These are phyloP conservation scores for Conringia planisiliqua DNA, from an alignment of 345 rosid species.

Conservation along the genomic window DNA sequence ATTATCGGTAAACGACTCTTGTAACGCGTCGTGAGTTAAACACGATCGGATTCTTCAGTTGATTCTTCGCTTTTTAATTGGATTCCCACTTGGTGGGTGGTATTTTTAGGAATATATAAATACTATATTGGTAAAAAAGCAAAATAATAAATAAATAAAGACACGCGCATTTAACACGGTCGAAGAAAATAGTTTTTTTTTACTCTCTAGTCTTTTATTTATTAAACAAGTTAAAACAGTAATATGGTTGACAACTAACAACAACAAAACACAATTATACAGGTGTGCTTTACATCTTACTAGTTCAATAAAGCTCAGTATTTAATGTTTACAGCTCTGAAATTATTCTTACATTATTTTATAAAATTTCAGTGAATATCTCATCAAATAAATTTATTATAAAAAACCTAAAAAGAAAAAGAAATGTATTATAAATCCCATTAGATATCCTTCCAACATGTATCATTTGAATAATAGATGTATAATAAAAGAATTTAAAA, in stretches of 20 bases:
- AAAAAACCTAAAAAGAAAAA: too few species aligned
- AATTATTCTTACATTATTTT: too few species aligned
- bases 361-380: too few species aligned
- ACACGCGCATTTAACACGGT: slow-evolving; percentile 22
- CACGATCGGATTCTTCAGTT: background rate
- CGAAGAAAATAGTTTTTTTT: background rate
- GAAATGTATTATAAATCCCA: too few species aligned
- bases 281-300: background rate
- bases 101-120: background rate
- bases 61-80: background rate
- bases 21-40: background rate
- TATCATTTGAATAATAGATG: too few species aligned
- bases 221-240: background rate
- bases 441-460: too few species aligned
- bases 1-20: background rate
- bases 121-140: slow-evolving; percentile 2
- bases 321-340: too few species aligned
- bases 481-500: too few species aligned
- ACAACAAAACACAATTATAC: background rate
- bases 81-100: slow-evolving; percentile 6
- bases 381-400: too few species aligned
- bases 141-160: background rate
- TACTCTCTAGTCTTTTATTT: background rate
- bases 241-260: background rate
- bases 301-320: background rate